A percentile compares a stretch with the other conserved stretches of the same genome.
Conservation (phyloP, 2,329 filamentous ascomycete genomes). For the Phialophora expanda region DNA sequence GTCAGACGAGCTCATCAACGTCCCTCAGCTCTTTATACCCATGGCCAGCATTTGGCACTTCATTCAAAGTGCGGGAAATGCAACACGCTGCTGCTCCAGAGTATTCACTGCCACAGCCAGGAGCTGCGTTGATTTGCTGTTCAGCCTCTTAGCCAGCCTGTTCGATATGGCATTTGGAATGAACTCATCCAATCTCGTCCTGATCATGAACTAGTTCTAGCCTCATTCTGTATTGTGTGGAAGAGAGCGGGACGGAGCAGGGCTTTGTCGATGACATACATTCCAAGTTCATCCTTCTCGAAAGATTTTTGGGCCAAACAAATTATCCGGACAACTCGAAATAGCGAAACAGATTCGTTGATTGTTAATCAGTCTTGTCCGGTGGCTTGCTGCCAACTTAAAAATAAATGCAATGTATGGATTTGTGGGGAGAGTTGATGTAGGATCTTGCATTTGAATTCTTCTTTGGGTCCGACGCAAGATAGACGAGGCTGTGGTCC, state of each 20-base stretch:
- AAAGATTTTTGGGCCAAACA: no score
- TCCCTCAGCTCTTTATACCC: neutral
- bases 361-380: neutral
- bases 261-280: neutral
- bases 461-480: neutral
- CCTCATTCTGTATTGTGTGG: neutral
- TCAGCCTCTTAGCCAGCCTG: neutral
- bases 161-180: neutral
- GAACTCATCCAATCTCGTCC: neutral
- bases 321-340: no score
- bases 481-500: neutral
- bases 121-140: neutral
- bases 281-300: no score
- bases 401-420: neutral
- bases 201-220: neutral
- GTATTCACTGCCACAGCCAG: neutral
- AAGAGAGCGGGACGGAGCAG: neutral
- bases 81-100: neutral
- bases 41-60: neutral
- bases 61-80: neutral
- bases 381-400: neutral
- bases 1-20: neutral
- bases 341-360: neutral
- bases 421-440: neutral
- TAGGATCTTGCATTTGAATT: neutral